Percentiles rank a stretch among this genome's conserved stretches.
These are phyloP conservation scores for Phylloporus sp. DNA, from an alignment of 768 basidiomycete genomes.

Conservation along the genomic window DNA sequence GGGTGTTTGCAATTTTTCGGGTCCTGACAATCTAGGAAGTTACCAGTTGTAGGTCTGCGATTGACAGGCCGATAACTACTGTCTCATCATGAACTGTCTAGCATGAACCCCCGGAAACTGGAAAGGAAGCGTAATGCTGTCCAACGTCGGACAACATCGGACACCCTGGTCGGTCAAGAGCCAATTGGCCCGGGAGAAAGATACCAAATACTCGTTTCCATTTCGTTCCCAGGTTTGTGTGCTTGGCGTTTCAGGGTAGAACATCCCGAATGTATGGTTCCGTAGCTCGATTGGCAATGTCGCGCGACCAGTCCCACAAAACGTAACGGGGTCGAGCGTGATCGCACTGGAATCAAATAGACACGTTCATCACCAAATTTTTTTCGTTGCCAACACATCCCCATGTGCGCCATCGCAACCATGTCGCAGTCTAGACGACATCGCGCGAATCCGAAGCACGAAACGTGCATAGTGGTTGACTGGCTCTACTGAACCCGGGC, in stretches of 20 bases:
- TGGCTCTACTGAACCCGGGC: background rate
- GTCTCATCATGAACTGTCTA: background rate
- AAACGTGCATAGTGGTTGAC: background rate
- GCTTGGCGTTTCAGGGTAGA: slow-evolving; percentile 16
- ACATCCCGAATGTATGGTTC: background rate
- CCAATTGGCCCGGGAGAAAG: background rate
- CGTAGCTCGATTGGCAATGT: background rate
- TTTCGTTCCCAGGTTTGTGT: background rate
- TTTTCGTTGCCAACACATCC: background rate
- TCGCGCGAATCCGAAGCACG: slow-evolving; percentile 6
- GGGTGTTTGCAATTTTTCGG: background rate
- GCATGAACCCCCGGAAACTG: background rate
- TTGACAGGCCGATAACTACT: background rate
- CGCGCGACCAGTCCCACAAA: too few relatives aligned
- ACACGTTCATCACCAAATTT: background rate
- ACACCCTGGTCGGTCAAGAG: background rate
- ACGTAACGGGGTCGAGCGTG: background rate
- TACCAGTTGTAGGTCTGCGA: background rate
- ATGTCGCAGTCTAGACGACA: slow-evolving; percentile 14
- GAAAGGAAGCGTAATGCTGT: background rate
- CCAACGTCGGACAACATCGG: background rate
- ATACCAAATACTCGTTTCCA: background rate
- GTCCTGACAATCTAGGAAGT: background rate
- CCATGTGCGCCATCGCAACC: slow-evolving; percentile 2
- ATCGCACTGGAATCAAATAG: background rate